Base-by-base conservation (phyloP, 805 yeast species). In the Monosporozyma aerobia region DNA sequence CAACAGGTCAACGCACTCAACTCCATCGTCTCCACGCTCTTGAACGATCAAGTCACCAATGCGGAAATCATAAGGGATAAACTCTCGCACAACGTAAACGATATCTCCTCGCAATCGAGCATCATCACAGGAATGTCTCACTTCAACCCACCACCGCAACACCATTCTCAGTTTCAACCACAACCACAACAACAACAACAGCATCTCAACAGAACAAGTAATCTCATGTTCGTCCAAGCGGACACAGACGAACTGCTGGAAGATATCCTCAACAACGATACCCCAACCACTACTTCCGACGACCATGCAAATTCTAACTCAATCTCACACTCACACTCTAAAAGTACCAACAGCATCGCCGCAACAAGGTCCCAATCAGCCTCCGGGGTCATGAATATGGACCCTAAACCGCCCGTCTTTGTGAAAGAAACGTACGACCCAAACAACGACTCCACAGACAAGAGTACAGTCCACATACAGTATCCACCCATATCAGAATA, bases 1-100 rank as follows among this genome's bases (percentile, higher is more conserved):
- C 67, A 64, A 47, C 69, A 64, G 51, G 65, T 67, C 13, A 55
- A 51, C 23, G 65, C 63, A n/a, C 53, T 67, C 46, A 62, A 59
- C 47, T 58, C 61, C 7, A 59, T 61, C 22, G 43, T 67, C 16
- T 57, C 60, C 10, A 59, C 63, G 3, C 14, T 65, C 30, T 50
- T 65, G 35, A 63, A 62, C 48, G 69, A 65, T 43, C 69, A 65
- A 48, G 59, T 53, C n/a, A 51, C 65, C 29, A 59, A 63, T 52
- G 56, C 65, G 3, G 70, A 63, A 29, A 54, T 60, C 13, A 51
- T 63, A 35, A 57, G 62, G 47, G 68, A 64, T 39, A 65, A 63
- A 54, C 43, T 64, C 29, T 49, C 57, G 1, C 54, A 57, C 16
- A 54, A 63, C 11, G 46, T 65, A 33, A 61, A 58, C 45, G 63